A percentile compares a stretch with the other conserved stretches of the same genome.
Conservation (phyloP, 1,284 basidiomycete species). For the Tylopilus sp. region DNA sequence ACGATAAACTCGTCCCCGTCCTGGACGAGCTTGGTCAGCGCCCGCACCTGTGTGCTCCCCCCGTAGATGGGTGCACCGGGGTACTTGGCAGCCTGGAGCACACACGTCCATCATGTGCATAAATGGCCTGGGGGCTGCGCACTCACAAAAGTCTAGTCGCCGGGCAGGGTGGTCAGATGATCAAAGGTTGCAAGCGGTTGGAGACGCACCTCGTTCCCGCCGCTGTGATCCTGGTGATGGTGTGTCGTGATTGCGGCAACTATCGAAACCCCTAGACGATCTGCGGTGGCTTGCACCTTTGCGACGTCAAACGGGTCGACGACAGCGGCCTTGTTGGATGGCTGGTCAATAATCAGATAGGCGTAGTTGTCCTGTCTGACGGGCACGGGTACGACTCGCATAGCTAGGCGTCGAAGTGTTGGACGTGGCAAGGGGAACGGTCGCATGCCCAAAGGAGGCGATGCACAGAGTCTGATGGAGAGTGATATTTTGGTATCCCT, state of each 20-base stretch:
- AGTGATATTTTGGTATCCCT: slow-evolving; percentile 10
- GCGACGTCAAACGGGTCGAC: slow-evolving; percentile 83
- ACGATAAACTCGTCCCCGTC: slow-evolving; percentile 77
- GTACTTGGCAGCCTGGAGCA: slow-evolving; percentile 55
- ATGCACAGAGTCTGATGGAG: slow-evolving; percentile 16
- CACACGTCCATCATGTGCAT: slow-evolving; percentile 6
- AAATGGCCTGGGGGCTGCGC: not conserved
- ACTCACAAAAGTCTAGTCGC: slow-evolving; percentile 55
- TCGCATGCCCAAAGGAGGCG: slow-evolving; percentile 19
- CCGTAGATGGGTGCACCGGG: slow-evolving; percentile 79
- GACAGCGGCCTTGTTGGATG: slow-evolving; percentile 68
- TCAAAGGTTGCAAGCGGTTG: slow-evolving; percentile 5
- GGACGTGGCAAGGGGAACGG: slow-evolving; percentile 27
- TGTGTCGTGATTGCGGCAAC: slow-evolving; percentile 83
- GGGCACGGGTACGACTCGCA: slow-evolving; percentile 76
- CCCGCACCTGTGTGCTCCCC: slow-evolving; percentile 72
- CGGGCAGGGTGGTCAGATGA: slow-evolving; percentile 10
- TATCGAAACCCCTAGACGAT: slow-evolving; percentile 67
- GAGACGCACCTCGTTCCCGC: slow-evolving; percentile 70
- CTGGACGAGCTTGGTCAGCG: slow-evolving; percentile 71
- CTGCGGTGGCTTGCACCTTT: slow-evolving; percentile 70
- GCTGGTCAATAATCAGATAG: slow-evolving; percentile 80
- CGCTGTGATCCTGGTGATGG: slow-evolving; percentile 89
- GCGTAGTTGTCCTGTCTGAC: slow-evolving; percentile 87
- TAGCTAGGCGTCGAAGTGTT: slow-evolving; percentile 31